Percentiles rank a stretch among this genome's conserved stretches.
phyloP scores from a whole-genome alignment of 2,329 filamentous ascomycete genomes.

The Fusarium sp. region DNA sequence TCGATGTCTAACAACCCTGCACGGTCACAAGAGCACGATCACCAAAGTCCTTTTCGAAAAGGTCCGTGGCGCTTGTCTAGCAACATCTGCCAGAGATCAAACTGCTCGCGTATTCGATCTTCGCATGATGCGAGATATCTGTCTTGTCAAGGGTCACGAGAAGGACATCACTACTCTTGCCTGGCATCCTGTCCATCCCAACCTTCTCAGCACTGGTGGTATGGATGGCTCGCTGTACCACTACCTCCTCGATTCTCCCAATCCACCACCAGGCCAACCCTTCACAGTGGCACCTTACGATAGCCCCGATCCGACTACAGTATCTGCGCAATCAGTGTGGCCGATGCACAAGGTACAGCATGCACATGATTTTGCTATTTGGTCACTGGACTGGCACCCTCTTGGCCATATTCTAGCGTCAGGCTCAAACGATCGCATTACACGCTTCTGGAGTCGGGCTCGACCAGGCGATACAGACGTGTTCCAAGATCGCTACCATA shows the following conservation, averaged over 20 bases:
- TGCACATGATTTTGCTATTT: conserved; percentile 95
- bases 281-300: conserved; percentile 86
- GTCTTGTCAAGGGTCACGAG: conserved; percentile 91
- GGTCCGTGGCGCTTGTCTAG: conserved; percentile 84
- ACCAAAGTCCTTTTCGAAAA: conserved; percentile 93
- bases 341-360: conserved; percentile 88
- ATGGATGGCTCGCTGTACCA: conserved; percentile 91
- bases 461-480: conserved; percentile 88
- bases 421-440: conserved; percentile 95
- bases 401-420: conserved; percentile 95
- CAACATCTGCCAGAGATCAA: conserved; percentile 92
- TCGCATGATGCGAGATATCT: conserved; percentile 98
- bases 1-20: conserved; percentile 90
- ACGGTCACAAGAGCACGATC: conserved; percentile 97
- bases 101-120: conserved; percentile 94
- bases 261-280: conserved; percentile 79
- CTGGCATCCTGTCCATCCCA: conserved; percentile 94
- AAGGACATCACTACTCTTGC: conserved; percentile 93
- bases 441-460: conserved; percentile 94
- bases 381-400: conserved; percentile 98
- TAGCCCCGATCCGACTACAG: conserved; percentile 79
- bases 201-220: conserved; percentile 89
- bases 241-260: conserved; percentile 95
- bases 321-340: conserved; percentile 89
- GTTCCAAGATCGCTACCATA: conserved; percentile 92